phyloP scores from a whole-genome alignment of 2,329 filamentous ascomycete genomes.

The Fusarium lyarnte region DNA sequence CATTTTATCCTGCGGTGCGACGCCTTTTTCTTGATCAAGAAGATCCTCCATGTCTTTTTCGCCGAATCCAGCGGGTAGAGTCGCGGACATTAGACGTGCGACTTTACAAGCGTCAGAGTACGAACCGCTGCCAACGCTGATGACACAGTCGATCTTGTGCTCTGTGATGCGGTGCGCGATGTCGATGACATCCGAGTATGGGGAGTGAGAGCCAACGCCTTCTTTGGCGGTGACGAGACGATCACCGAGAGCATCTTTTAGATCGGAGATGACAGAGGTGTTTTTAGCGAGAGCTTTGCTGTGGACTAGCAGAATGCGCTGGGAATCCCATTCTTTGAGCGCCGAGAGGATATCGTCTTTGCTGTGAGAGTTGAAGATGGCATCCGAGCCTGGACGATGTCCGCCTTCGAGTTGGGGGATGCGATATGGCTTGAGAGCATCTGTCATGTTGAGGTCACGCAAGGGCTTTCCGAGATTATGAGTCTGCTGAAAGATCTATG shows the following conservation, averaged over 20 bases:
- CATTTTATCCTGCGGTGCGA: conserved; percentile 6
- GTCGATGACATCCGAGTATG: conserved; percentile 14
- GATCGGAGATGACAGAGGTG: not conserved
- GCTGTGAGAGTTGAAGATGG: conserved; percentile 20
- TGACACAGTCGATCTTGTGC: not conserved
- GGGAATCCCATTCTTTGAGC: not conserved
- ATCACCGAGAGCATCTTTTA: not conserved
- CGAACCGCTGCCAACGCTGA: conserved; percentile 4
- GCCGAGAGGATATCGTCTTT: not conserved
- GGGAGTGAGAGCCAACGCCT: conserved; percentile 16
- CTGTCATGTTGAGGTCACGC: not conserved
- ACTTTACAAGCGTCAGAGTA: conserved; percentile 22
- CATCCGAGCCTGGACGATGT: not conserved
- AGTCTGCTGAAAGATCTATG: not conserved
- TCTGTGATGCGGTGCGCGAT: not conserved
- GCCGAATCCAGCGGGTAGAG: not conserved
- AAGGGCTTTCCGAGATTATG: no score
- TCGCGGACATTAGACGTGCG: conserved; percentile 3
- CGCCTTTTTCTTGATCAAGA: not conserved
- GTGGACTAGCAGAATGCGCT: not conserved
- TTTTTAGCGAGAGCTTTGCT: conserved; percentile 11
- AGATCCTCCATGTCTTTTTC: conserved; percentile 15
- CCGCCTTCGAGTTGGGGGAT: conserved; percentile 13
- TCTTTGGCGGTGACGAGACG: not conserved
- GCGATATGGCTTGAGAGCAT: not conserved